Conservation (phyloP, 371 early-diverging fungal species). For the Nosema muscidifuracis region DNA sequence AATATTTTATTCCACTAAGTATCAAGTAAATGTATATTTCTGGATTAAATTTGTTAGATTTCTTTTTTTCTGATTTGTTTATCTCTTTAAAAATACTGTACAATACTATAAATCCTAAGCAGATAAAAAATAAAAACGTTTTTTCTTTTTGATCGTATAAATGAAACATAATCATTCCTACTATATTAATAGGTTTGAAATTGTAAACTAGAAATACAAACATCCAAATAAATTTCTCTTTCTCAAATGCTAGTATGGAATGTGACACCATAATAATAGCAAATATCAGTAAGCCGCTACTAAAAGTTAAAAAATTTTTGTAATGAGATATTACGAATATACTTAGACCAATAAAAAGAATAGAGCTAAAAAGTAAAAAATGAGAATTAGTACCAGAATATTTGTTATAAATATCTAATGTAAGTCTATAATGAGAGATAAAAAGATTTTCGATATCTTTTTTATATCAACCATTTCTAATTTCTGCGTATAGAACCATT, state of each 20-base stretch:
- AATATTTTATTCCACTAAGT: background rate
- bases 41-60: background rate
- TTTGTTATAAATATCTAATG: slow-evolving; percentile 1
- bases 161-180: background rate
- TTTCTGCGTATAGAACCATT: slow-evolving; percentile 26
- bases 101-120: background rate
- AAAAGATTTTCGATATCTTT: background rate
- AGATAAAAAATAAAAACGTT: background rate
- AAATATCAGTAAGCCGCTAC: background rate
- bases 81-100: too few species aligned
- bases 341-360: background rate
- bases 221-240: slow-evolving; percentile 12
- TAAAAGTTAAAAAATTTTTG: background rate
- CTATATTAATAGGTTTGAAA: background rate
- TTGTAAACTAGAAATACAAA: slow-evolving; percentile 3
- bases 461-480: background rate
- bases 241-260: background rate
- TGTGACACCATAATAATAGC: slow-evolving; percentile 23
- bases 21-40: background rate
- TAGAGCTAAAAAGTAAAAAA: background rate
- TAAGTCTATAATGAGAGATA: background rate
- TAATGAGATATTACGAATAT: background rate
- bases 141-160: background rate
- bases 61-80: too few species aligned
- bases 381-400: background rate